phyloP scores from a whole-genome alignment of 768 basidiomycete species.

The Tricholoma matsutake region DNA sequence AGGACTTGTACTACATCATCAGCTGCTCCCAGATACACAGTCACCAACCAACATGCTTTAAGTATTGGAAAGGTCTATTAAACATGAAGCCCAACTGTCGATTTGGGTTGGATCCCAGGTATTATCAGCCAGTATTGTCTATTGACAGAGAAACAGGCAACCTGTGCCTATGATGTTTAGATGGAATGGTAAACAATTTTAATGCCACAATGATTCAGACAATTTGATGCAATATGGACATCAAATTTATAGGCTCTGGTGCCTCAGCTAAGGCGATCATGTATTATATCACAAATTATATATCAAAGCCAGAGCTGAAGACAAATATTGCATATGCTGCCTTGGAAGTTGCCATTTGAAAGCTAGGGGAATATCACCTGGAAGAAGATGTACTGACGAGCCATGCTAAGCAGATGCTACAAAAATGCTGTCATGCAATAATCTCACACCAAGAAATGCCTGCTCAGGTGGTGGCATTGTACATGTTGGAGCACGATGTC shows the following conservation, averaged over 20 bases:
- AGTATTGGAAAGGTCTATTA: slow-evolving; percentile 27
- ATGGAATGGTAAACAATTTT: slow-evolving; percentile 43
- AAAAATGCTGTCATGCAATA: slow-evolving; percentile 32
- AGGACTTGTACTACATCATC: slow-evolving; percentile 21
- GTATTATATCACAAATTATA: slow-evolving; percentile 49
- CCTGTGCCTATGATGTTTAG: slow-evolving; percentile 27
- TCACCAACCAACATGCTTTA: slow-evolving; percentile 24
- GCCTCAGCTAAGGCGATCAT: slow-evolving; percentile 37
- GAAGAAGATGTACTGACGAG: slow-evolving; percentile 14
- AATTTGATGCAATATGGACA: slow-evolving; percentile 44
- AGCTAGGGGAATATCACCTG: slow-evolving; percentile 20
- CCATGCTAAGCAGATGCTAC: slow-evolving; percentile 30
- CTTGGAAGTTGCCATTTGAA: slow-evolving; percentile 30
- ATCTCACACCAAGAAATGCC: slow-evolving; percentile 32
- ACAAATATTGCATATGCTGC: slow-evolving; percentile 39
- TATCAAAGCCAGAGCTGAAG: slow-evolving; percentile 43
- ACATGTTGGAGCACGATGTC: slow-evolving; percentile 32
- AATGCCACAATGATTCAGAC: slow-evolving; percentile 34
- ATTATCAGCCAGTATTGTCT: slow-evolving; percentile 4
- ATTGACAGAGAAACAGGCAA: slow-evolving; percentile 32
- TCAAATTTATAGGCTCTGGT: slow-evolving; percentile 43
- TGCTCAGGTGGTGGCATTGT: slow-evolving; percentile 33
- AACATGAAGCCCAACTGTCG: slow-evolving; percentile 23
- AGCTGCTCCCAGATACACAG: slow-evolving; percentile 28
- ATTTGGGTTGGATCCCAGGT: slow-evolving; percentile 26